A percentile compares a stretch with the other conserved stretches of the same genome.
Evolutionary conservation across 2,329 filamentous ascomycete genomes (phyloP).

Genomic region (Fusarium sp.): DNA sequence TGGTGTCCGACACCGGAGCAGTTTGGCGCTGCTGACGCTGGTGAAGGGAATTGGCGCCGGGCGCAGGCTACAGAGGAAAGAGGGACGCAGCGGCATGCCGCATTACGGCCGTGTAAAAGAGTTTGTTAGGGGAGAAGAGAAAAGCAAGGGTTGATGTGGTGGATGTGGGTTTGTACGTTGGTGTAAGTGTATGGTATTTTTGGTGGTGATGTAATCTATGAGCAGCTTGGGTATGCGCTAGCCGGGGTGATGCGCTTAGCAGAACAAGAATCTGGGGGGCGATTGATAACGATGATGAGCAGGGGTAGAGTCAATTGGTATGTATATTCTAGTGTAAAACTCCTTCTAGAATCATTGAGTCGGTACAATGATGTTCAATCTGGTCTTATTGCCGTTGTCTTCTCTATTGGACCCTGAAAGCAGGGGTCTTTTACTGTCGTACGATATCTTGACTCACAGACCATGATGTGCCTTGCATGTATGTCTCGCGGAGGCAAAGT

Average conservation of each 20-base stretch:
- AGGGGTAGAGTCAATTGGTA: neutral
- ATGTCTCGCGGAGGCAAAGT: neutral
- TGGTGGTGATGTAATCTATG: constrained; percentile 51
- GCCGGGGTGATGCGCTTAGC: constrained; percentile 42
- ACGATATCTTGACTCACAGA: neutral
- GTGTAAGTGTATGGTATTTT: constrained; percentile 26
- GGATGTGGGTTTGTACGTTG: constrained; percentile 8
- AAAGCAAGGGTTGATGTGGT: neutral
- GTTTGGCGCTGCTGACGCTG: constrained; percentile 20
- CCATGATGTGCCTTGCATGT: neutral
- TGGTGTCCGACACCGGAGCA: constrained; percentile 43
- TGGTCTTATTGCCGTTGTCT: too few species aligned
- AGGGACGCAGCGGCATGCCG: constrained; percentile 72
- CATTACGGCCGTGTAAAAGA: constrained; percentile 62
- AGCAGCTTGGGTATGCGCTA: constrained; percentile 34
- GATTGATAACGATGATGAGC: neutral
- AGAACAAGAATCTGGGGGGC: constrained; percentile 10
- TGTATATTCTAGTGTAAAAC: neutral
- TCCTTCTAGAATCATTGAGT: neutral
- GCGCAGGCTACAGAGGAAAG: constrained; percentile 45
- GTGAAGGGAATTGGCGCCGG: constrained; percentile 44
- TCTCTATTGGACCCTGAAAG: neutral
- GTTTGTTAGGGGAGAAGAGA: neutral
- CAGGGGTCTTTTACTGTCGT: neutral
- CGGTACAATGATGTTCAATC: neutral